Evolutionary conservation across 306 rosid genomes (phyloP).

Genomic region (Calophaca sinica): DNA sequence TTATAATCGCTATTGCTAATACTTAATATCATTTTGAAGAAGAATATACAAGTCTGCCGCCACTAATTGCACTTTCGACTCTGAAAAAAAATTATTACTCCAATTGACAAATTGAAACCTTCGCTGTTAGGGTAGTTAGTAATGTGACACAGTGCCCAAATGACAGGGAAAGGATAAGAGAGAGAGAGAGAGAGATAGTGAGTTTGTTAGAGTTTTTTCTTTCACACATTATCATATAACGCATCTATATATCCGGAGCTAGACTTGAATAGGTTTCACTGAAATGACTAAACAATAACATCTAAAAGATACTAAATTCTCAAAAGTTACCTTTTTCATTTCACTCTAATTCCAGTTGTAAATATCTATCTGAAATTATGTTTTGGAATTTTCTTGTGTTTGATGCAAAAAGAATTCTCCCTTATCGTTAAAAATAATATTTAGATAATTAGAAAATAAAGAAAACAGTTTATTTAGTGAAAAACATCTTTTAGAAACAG

Average conservation of each 20-base stretch:
- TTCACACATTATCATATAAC: conserved; percentile 34
- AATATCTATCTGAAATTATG: too few species aligned
- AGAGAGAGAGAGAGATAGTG: conserved; percentile 29
- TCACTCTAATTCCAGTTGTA: too few species aligned
- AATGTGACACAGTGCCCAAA: conserved; percentile 63
- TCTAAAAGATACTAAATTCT: too few species aligned
- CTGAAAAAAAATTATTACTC: conserved; percentile 50
- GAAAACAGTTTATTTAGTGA: too few species aligned
- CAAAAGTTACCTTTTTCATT: too few species aligned
- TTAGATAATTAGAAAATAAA: too few species aligned
- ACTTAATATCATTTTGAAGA: conserved; percentile 40
- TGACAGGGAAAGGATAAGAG: conserved; percentile 53
- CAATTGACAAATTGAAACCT: conserved; percentile 52
- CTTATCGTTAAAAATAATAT: too few species aligned
- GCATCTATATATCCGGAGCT: background rate
- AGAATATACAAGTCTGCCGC: conserved; percentile 52
- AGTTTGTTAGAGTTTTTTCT: conserved; percentile 54
- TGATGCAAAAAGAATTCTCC: too few species aligned
- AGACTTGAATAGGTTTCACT: conserved; percentile 35
- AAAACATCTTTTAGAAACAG: too few species aligned
- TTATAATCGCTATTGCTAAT: conserved; percentile 2
- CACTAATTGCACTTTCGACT: conserved; percentile 61
- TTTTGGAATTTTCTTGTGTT: too few species aligned
- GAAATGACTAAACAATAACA: too few species aligned
- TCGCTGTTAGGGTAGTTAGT: conserved; percentile 62